Evolutionary conservation across 208 protist genomes (phyloP).

Genomic region (Leishmania amazonensis): DNA sequence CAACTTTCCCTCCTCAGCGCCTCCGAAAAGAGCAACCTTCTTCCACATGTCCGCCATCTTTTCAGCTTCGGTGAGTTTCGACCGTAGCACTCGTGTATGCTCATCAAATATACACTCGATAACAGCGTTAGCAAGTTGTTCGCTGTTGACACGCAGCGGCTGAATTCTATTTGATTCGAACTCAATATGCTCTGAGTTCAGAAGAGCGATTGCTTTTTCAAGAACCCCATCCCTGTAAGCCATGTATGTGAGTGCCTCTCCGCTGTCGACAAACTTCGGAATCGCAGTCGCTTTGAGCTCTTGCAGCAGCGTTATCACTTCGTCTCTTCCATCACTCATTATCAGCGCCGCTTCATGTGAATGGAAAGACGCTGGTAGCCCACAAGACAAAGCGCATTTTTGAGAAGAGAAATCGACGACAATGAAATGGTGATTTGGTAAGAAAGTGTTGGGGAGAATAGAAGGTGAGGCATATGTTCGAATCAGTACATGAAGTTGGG

Average conservation of each 20-base stretch:
- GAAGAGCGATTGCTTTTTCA: constrained; percentile 13
- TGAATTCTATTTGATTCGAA: neutral
- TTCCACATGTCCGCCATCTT: constrained; percentile 25
- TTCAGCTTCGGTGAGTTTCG: constrained; percentile 26
- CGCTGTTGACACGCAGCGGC: constrained; percentile 18
- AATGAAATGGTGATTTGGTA: neutral
- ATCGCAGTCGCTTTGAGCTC: constrained; percentile 5
- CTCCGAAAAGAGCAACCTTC: constrained; percentile 15
- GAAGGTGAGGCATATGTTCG: neutral
- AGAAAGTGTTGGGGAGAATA: neutral
- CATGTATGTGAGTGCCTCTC: constrained; percentile 27
- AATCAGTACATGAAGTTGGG: neutral
- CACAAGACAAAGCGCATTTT: neutral
- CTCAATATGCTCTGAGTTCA: neutral
- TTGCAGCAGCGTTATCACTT: constrained; percentile 11
- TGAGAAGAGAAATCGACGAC: neutral
- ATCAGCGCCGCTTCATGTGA: neutral
- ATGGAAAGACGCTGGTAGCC: neutral
- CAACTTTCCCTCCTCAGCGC: neutral
- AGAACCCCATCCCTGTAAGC: constrained; percentile 22
- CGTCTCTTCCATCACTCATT: neutral
- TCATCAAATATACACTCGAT: constrained; percentile 26
- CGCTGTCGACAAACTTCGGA: constrained; percentile 27
- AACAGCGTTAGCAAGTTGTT: constrained; percentile 20
- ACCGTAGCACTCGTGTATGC: constrained; percentile 18